Evolutionary conservation across 2,329 filamentous ascomycete genomes (phyloP).

Genomic region (Hypoxylon sp.): DNA sequence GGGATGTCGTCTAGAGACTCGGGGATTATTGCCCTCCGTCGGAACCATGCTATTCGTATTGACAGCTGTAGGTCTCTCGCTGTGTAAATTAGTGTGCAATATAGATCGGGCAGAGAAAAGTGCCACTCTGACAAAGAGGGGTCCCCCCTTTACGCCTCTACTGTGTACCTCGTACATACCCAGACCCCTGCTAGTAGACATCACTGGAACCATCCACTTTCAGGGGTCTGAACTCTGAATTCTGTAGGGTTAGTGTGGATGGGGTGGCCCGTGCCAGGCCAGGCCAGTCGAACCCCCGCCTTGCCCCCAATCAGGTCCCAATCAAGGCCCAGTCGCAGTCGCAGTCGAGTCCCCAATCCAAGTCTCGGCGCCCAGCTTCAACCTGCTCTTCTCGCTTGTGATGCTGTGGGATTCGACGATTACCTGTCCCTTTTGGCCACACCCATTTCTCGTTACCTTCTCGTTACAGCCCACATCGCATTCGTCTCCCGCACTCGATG

Average conservation of each 20-base stretch:
- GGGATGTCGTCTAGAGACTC: slow-evolving; percentile 8
- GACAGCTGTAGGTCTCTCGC: slow-evolving; percentile 12
- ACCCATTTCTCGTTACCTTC: slow-evolving; percentile 47
- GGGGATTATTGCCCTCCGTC: slow-evolving; percentile 37
- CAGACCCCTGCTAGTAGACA: not conserved
- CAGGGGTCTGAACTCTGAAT: not conserved
- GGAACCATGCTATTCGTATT: slow-evolving; percentile 13
- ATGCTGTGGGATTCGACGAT: slow-evolving; percentile 32
- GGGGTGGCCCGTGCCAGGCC: slow-evolving; percentile 37
- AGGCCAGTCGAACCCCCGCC: slow-evolving; percentile 27
- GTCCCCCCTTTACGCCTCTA: slow-evolving; percentile 15
- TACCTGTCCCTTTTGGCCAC: slow-evolving; percentile 36
- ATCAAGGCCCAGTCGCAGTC: slow-evolving; percentile 14
- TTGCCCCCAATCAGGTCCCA: slow-evolving; percentile 7
- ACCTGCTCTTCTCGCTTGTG: slow-evolving; percentile 32
- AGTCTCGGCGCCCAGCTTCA: slow-evolving; percentile 26
- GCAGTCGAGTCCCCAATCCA: not conserved
- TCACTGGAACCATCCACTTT: not conserved
- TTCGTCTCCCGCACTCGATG: slow-evolving; percentile 37
- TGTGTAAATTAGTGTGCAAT: slow-evolving; percentile 33
- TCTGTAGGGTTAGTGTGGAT: slow-evolving; percentile 19
- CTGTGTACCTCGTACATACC: not conserved
- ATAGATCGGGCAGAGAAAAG: slow-evolving; percentile 16
- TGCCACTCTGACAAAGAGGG: slow-evolving; percentile 35
- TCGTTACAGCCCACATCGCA: slow-evolving; percentile 46